Percentiles rank a stretch among this genome's conserved stretches.
Evolutionary conservation across 192 early-diverging fungal genomes (phyloP).

Genomic region (Gaertneriomyces sp.): DNA sequence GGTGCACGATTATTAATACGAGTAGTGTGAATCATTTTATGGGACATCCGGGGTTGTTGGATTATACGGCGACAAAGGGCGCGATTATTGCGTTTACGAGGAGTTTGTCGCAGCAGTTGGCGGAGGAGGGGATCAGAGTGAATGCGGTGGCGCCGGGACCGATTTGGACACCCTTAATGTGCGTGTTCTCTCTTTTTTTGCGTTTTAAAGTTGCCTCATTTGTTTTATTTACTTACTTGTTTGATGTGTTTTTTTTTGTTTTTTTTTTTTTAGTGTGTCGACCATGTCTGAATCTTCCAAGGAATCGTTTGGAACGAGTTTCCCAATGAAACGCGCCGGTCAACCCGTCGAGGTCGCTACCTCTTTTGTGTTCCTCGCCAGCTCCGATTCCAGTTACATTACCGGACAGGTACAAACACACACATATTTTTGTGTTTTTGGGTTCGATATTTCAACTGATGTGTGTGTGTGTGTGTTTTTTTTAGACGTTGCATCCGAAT

Average conservation of each 20-base stretch:
- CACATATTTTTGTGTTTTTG: background rate
- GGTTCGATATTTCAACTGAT: background rate
- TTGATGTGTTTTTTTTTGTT: background rate
- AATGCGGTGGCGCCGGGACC: slow-evolving; percentile 36
- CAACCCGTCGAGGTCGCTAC: slow-evolving; percentile 36
- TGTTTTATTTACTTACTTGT: background rate
- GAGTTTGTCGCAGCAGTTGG: slow-evolving; percentile 31
- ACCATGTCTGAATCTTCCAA: slow-evolving; percentile 15
- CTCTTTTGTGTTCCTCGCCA: slow-evolving; percentile 25
- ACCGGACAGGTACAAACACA: slow-evolving; percentile 7
- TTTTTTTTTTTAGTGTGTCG: slow-evolving; percentile 10
- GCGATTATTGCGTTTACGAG: slow-evolving; percentile 38
- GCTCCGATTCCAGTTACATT: slow-evolving; percentile 19
- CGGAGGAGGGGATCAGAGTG: slow-evolving; percentile 36
- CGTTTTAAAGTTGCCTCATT: too few species aligned
- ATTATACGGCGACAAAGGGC: slow-evolving; percentile 33
- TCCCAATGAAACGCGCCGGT: slow-evolving; percentile 31
- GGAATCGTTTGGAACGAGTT: slow-evolving; percentile 11
- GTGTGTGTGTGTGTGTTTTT: background rate
- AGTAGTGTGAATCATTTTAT: slow-evolving; percentile 11
- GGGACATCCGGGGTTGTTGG: slow-evolving; percentile 18
- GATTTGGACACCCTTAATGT: slow-evolving; percentile 23
- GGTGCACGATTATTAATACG: slow-evolving; percentile 25
- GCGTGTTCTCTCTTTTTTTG: background rate
- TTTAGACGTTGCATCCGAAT: slow-evolving; percentile 14